A percentile compares a stretch with the other conserved stretches of the same genome.
Conservation (phyloP, 163 green algal species). For the Volvox carteri region DNA sequence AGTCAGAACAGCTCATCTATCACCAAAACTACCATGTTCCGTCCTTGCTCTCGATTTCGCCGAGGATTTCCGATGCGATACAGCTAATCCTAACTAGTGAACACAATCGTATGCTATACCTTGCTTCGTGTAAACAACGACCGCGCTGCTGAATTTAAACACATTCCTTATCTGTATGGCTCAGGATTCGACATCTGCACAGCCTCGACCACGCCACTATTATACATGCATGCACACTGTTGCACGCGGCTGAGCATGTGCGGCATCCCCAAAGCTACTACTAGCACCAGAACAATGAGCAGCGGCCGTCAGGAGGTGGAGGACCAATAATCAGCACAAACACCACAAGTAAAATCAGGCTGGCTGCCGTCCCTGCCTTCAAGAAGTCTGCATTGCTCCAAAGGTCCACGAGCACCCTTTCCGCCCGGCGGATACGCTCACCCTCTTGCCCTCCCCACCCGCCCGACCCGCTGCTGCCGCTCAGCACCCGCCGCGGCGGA, state of each 20-base stretch:
- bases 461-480: neutral
- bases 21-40: too few species aligned
- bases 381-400: conserved; percentile 47
- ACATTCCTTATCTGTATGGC: neutral
- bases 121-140: too few species aligned
- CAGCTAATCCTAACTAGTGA: too few species aligned
- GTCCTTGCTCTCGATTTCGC: too few species aligned
- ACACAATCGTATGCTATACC: too few species aligned
- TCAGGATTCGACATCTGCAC: too few species aligned
- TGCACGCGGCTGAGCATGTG: too few species aligned
- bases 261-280: neutral
- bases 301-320: conserved; percentile 39
- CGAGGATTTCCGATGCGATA: too few species aligned
- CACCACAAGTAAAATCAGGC: conserved; percentile 18
- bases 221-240: too few species aligned
- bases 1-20: too few species aligned
- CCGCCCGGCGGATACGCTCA: conserved; percentile 37
- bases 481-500: conserved; percentile 4
- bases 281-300: conserved; percentile 52
- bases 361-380: neutral
- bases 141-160: too few species aligned
- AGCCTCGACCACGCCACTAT: neutral
- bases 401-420: conserved; percentile 41
- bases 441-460: conserved; percentile 38
- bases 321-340: conserved; percentile 43